A percentile compares a stretch with the other conserved stretches of the same genome.
phyloP scores from a whole-genome alignment of 305 asterid genomes.

The Fraxinus paxiana region DNA sequence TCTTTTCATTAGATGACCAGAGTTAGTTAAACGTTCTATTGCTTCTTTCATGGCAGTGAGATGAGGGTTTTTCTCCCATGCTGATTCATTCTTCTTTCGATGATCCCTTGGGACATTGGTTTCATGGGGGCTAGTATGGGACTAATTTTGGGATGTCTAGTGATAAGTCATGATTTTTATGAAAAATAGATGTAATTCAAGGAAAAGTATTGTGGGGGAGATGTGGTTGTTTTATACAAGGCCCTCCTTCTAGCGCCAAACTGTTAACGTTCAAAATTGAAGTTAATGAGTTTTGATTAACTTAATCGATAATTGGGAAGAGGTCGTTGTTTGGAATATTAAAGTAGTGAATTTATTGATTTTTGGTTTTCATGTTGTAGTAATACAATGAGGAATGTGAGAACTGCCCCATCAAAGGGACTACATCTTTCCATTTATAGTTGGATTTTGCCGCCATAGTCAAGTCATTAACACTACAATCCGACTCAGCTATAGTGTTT shows the following conservation, averaged over 20 bases:
- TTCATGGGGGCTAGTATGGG: background rate
- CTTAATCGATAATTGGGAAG: no score
- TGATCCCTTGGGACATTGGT: background rate
- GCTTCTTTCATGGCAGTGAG: background rate
- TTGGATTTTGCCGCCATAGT: background rate
- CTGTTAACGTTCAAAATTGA: no score
- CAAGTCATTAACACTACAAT: background rate
- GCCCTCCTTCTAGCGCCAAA: background rate
- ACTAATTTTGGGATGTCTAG: background rate
- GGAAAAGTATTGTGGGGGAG: background rate
- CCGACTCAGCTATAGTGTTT: background rate
- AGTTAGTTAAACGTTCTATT: background rate
- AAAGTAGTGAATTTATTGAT: background rate
- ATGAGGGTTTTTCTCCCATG: background rate
- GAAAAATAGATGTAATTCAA: no score
- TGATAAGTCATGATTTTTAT: no score
- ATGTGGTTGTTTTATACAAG: background rate
- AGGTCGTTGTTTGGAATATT: background rate
- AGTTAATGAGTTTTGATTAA: no score
- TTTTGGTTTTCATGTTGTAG: background rate
- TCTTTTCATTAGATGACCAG: background rate
- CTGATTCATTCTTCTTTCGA: no score
- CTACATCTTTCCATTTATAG: background rate
- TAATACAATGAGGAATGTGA: background rate
- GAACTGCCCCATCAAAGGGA: background rate